A percentile compares a stretch with the other conserved stretches of the same genome.
Evolutionary conservation across 306 rosid genomes (phyloP).

Genomic region (Betula pendula): DNA sequence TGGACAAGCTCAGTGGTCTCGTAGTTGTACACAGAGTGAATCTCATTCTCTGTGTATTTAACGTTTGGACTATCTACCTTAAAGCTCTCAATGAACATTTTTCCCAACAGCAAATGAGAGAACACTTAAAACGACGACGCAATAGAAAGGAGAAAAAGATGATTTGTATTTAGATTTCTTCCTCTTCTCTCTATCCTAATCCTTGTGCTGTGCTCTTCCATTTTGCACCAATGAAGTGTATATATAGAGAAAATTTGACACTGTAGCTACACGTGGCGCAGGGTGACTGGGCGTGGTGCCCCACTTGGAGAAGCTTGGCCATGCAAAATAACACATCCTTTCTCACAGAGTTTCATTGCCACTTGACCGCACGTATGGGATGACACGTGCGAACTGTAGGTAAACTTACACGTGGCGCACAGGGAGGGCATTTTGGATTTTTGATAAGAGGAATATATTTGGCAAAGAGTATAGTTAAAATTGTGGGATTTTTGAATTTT

Average conservation of each 20-base stretch:
- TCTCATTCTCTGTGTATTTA: slow-evolving; percentile 65
- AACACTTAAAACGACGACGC: background rate
- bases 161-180: background rate
- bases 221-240: background rate
- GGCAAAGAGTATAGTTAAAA: too few relatives aligned
- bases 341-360: background rate
- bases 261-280: slow-evolving; percentile 41
- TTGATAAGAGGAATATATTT: too few relatives aligned
- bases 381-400: background rate
- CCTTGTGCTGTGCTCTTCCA: background rate
- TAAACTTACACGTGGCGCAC: background rate
- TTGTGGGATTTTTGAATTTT: too few relatives aligned
- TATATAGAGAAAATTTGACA: slow-evolving; percentile 37
- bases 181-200: background rate
- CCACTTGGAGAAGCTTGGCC: slow-evolving; percentile 20
- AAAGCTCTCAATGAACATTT: slow-evolving; percentile 81
- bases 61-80: slow-evolving; percentile 92
- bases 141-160: background rate
- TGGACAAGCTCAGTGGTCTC: slow-evolving; percentile 94
- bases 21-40: slow-evolving; percentile 79
- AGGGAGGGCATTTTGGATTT: background rate
- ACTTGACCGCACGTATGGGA: background rate
- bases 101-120: background rate
- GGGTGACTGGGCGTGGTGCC: background rate
- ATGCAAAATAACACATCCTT: slow-evolving; percentile 15